phyloP scores from a whole-genome alignment of 1,284 basidiomycete species.

The Papiliotrema nemorosa region DNA sequence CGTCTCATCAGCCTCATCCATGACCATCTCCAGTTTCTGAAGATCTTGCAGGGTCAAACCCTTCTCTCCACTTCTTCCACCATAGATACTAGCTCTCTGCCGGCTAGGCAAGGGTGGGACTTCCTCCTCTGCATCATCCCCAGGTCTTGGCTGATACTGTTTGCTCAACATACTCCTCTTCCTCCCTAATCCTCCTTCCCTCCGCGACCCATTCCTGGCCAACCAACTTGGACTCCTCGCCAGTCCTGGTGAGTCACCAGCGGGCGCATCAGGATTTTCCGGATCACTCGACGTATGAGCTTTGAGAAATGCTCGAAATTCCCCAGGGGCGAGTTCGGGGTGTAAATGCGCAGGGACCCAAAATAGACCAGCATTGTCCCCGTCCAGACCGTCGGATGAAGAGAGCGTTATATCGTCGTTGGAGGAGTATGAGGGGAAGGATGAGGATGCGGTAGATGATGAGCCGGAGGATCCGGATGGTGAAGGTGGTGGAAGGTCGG shows the following conservation, averaged over 20 bases:
- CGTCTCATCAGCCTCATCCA: conserved; percentile 76
- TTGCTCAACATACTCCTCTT: conserved; percentile 86
- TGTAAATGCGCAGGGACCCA: conserved; percentile 97
- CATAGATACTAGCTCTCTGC: conserved; percentile 63
- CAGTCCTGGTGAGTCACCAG: conserved; percentile 27
- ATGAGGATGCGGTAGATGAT: conserved; percentile 12
- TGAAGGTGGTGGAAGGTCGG: conserved; percentile 66
- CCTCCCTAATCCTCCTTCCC: conserved; percentile 59
- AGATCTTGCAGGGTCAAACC: conserved; percentile 85
- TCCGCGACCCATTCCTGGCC: conserved; percentile 38
- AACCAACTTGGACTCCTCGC: conserved; percentile 37
- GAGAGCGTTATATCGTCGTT: conserved; percentile 45
- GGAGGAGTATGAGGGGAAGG: conserved; percentile 28
- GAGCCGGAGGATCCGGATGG: conserved; percentile 29
- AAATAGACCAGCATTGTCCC: conserved; percentile 59
- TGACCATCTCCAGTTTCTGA: conserved; percentile 85
- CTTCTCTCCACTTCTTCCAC: conserved; percentile 54
- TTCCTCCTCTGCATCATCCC: conserved; percentile 66
- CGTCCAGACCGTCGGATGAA: conserved; percentile 36
- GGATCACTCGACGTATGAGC: conserved; percentile 70
- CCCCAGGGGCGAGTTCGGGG: conserved; percentile 93
- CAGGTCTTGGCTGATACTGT: conserved; percentile 72
- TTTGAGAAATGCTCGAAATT: conserved; percentile 91
- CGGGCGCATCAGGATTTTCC: conserved; percentile 51
- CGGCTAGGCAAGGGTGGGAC: conserved; percentile 62